phyloP scores from a whole-genome alignment of 208 protist species.

The Naegleria gruberi region DNA sequence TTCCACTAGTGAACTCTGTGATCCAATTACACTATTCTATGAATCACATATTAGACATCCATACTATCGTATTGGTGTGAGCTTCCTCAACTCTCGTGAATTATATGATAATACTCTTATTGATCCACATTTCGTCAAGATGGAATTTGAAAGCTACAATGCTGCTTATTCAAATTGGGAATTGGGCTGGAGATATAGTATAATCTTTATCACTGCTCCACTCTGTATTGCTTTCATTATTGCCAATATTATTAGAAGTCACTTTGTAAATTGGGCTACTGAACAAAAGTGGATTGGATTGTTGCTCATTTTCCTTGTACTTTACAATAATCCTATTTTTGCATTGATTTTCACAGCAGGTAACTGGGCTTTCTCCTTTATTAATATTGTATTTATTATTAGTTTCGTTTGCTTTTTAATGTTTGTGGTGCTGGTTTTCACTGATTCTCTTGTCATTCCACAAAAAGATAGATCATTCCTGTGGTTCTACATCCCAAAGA shows the following conservation, averaged over 20 bases:
- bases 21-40: background rate
- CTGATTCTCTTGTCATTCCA: background rate
- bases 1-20: background rate
- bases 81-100: background rate
- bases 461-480: background rate
- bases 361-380: background rate
- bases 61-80: background rate
- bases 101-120: background rate
- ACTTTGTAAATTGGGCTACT: background rate
- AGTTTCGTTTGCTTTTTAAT: background rate
- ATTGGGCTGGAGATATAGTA: background rate
- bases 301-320: background rate
- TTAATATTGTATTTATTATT: background rate
- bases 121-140: background rate
- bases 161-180: background rate
- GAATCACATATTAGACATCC: background rate
- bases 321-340: conserved; percentile 10
- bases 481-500: background rate
- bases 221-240: background rate
- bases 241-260: background rate
- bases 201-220: background rate
- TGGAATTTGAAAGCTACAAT: background rate
- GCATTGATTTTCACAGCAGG: background rate
- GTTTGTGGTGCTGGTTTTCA: background rate
- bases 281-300: background rate